phyloP scores from a whole-genome alignment of 352 stramenopile genomes.

The Globisporangium cylindrosporum region DNA sequence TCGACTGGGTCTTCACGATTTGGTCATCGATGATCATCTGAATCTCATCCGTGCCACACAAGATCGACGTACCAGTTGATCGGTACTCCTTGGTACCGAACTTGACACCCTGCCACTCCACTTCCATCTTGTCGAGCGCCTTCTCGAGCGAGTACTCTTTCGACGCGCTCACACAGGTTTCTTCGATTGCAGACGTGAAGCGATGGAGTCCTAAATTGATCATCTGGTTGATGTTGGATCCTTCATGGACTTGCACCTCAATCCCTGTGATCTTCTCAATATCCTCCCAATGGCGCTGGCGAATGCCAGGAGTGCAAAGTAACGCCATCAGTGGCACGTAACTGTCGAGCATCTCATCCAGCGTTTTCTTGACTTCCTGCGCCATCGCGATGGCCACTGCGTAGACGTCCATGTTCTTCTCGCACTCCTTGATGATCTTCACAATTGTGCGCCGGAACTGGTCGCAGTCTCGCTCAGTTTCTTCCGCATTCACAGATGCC shows the following conservation, averaged over 20 bases:
- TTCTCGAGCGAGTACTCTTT: conserved; percentile 95
- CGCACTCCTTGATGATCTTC: conserved; percentile 90
- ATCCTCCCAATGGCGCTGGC: conserved; percentile 91
- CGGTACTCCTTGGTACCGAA: conserved; percentile 95
- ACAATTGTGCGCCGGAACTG: conserved; percentile 86
- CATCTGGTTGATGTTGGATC: conserved; percentile 90
- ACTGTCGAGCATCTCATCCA: conserved; percentile 86
- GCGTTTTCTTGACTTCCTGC: conserved; percentile 75
- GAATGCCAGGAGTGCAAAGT: conserved; percentile 91
- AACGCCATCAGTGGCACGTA: conserved; percentile 91
- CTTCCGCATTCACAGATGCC: conserved; percentile 77
- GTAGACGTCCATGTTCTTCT: conserved; percentile 86
- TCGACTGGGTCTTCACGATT: conserved; percentile 95
- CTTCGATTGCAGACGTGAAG: conserved; percentile 87
- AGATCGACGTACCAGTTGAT: conserved; percentile 90
- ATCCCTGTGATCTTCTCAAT: conserved; percentile 88
- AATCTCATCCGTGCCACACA: conserved; percentile 88
- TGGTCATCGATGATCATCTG: conserved; percentile 94
- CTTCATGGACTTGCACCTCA: conserved; percentile 86
- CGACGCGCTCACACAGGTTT: conserved; percentile 91
- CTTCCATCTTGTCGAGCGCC: conserved; percentile 91
- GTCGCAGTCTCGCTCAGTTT: conserved; percentile 83
- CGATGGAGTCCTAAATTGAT: conserved; percentile 86
- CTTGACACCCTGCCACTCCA: conserved; percentile 89
- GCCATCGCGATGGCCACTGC: conserved; percentile 77